phyloP scores from a whole-genome alignment of 257 asterid species.

The Solanum appendiculatum region DNA sequence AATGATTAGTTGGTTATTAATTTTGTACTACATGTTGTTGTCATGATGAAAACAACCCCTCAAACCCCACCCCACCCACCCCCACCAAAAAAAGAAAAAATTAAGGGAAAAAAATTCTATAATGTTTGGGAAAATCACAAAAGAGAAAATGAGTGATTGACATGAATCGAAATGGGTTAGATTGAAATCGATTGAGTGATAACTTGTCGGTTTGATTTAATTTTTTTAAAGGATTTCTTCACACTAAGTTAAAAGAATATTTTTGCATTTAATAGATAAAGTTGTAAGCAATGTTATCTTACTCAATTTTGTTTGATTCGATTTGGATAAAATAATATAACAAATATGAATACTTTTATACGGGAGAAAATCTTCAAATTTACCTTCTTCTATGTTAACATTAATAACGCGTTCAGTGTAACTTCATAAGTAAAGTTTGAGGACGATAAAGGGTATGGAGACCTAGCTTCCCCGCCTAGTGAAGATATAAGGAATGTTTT shows the following conservation, averaged over 20 bases:
- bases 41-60: not conserved
- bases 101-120: not conserved
- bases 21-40: not conserved
- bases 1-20: not conserved
- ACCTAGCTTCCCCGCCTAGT: not conserved
- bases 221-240: not conserved
- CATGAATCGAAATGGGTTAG: not conserved
- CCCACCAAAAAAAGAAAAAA: not conserved
- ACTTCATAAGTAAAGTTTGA: too few relatives aligned
- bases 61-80: too few relatives aligned
- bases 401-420: too few relatives aligned
- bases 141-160: not conserved
- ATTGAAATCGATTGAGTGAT: not conserved
- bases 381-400: too few relatives aligned
- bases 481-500: not conserved
- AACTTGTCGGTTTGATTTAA: rapidly evolving
- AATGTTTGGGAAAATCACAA: not conserved
- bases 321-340: not conserved
- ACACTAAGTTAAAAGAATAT: not conserved
- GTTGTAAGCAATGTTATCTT: not conserved
- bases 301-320: not conserved
- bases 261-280: not conserved
- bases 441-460: rapidly evolving
- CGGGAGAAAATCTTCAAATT: too few relatives aligned
- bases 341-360: not conserved